phyloP scores from a whole-genome alignment of 2,329 filamentous ascomycete species.

The Claviceps maximensis region DNA sequence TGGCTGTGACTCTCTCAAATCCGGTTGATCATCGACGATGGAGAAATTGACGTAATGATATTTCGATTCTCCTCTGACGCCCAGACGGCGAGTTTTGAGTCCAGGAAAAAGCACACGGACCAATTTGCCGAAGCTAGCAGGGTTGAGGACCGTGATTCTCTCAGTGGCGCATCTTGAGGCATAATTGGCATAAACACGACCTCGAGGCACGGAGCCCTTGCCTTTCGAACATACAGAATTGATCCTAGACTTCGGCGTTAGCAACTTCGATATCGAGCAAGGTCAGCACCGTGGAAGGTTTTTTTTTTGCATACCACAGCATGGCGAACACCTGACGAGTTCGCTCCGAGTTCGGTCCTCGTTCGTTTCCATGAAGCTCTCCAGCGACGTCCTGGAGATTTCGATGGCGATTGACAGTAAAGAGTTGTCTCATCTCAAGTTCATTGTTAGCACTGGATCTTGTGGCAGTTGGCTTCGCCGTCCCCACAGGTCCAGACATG shows the following conservation, averaged over 20 bases:
- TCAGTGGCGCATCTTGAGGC: conserved; percentile 86
- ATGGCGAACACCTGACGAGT: conserved; percentile 80
- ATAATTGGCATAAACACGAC: conserved; percentile 90
- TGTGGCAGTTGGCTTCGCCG: conserved; percentile 43
- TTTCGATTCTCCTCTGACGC: conserved; percentile 92
- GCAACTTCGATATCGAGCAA: not conserved
- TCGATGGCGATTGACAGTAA: conserved; percentile 54
- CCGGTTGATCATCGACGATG: conserved; percentile 42
- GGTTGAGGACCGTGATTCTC: conserved; percentile 87
- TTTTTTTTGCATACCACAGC: conserved; percentile 52
- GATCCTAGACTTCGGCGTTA: conserved; percentile 39
- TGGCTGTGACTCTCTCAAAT: conserved; percentile 30
- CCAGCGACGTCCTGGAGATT: conserved; percentile 57
- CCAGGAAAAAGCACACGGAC: conserved; percentile 93
- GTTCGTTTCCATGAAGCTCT: conserved; percentile 66
- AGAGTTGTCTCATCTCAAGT: conserved; percentile 64
- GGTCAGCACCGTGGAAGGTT: not conserved
- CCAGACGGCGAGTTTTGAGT: conserved; percentile 80
- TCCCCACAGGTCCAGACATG: conserved; percentile 28
- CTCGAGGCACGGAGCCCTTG: conserved; percentile 78
- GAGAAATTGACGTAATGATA: conserved; percentile 80
- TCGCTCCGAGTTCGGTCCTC: conserved; percentile 69
- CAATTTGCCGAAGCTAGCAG: conserved; percentile 93
- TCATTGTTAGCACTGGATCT: conserved; percentile 68
- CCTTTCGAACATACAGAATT: conserved; percentile 59